Conservation (phyloP, 306 rosid species). For the Castanospermum australe region DNA sequence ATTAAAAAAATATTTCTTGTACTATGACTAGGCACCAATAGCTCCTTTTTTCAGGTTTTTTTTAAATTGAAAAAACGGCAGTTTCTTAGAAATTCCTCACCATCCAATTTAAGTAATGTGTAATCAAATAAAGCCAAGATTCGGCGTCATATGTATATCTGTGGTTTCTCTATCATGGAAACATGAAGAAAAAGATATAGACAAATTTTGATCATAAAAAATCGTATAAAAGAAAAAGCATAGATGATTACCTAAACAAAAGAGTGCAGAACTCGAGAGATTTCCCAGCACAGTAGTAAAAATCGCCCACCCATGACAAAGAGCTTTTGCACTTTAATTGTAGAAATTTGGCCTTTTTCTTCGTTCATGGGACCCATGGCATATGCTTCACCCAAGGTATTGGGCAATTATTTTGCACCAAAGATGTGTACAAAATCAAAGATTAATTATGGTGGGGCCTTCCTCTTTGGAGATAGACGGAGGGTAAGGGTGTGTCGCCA, state of each 20-base stretch:
- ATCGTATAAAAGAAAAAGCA: neutral
- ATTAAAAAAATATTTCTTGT: too few species aligned
- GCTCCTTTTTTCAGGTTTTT: neutral
- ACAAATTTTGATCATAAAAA: neutral
- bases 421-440: slow-evolving; percentile 7
- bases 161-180: neutral
- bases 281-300: neutral
- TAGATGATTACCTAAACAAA: slow-evolving; percentile 6
- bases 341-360: neutral
- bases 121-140: neutral
- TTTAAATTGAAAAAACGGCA: neutral
- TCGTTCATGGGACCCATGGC: slow-evolving; percentile 14
- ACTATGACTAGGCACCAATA: too few species aligned
- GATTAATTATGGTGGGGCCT: slow-evolving; percentile 33
- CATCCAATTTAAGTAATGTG: neutral
- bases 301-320: neutral
- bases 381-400: neutral
- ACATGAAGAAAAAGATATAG: neutral
- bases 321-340: neutral
- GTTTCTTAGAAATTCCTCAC: neutral
- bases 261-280: neutral
- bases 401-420: neutral
- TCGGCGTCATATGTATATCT: neutral
- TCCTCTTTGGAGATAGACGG: neutral
- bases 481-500: neutral